These are phyloP conservation scores for Cercospora sojina DNA, from an alignment of 2,329 filamentous ascomycete genomes.

Conservation along the genomic window DNA sequence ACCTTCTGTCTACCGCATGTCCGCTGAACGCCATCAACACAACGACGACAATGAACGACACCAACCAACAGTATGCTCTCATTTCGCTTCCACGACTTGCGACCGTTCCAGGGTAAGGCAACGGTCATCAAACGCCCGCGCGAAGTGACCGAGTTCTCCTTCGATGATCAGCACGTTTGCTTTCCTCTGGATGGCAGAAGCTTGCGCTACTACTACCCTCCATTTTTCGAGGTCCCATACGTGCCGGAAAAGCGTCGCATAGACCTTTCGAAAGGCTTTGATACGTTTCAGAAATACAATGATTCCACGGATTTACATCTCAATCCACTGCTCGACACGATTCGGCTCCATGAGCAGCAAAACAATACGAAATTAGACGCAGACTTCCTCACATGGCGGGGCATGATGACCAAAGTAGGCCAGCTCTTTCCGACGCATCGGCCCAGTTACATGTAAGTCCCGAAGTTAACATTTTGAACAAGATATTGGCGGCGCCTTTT, in stretches of 20 bases:
- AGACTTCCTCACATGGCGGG: slow-evolving; percentile 87
- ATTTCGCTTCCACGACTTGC: slow-evolving; percentile 69
- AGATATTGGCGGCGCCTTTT: slow-evolving; percentile 85
- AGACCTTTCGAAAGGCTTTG: slow-evolving; percentile 77
- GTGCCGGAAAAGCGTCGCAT: slow-evolving; percentile 47
- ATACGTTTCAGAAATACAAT: slow-evolving; percentile 71
- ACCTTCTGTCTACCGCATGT: not conserved
- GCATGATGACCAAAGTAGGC: slow-evolving; percentile 93
- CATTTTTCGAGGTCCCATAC: slow-evolving; percentile 35
- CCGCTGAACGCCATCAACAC: not conserved
- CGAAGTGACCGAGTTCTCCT: slow-evolving; percentile 92
- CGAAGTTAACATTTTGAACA: not conserved
- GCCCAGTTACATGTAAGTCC: not conserved
- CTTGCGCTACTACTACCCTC: slow-evolving; percentile 60
- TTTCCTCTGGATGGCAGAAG: slow-evolving; percentile 70
- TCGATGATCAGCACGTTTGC: slow-evolving; percentile 78
- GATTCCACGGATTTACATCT: slow-evolving; percentile 89
- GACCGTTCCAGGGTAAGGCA: slow-evolving; percentile 65
- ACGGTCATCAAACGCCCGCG: slow-evolving; percentile 73
- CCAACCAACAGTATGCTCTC: slow-evolving; percentile 14
- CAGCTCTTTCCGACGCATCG: not conserved
- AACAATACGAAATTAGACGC: slow-evolving; percentile 54
- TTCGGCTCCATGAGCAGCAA: slow-evolving; percentile 70
- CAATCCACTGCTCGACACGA: slow-evolving; percentile 74
- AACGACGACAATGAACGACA: not conserved